Conservation (phyloP, 352 stramenopile genomes). For the Pythium scleroteichum region DNA sequence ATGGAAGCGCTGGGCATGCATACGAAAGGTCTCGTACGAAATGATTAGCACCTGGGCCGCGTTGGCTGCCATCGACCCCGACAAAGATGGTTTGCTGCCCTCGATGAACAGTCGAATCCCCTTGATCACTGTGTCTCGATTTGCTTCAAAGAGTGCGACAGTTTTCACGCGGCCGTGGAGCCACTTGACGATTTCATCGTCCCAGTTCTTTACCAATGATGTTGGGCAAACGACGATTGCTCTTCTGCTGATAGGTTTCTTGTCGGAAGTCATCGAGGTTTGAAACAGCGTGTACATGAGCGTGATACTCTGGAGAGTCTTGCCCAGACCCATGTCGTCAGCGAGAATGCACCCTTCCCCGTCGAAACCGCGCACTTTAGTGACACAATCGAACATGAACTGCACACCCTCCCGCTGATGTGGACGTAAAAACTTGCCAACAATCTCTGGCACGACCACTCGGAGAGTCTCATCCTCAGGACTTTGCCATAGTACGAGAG, state of each 20-base stretch:
- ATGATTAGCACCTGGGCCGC: constrained; percentile 84
- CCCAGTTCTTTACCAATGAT: constrained; percentile 89
- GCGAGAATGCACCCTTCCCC: constrained; percentile 86
- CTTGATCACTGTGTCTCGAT: constrained; percentile 79
- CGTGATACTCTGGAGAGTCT: constrained; percentile 87
- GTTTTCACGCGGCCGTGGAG: constrained; percentile 83
- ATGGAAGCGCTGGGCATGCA: constrained; percentile 90
- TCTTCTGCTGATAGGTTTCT: constrained; percentile 64
- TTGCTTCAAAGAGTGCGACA: constrained; percentile 79
- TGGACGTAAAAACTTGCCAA: constrained; percentile 94
- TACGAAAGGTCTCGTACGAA: constrained; percentile 92
- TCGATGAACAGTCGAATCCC: constrained; percentile 84
- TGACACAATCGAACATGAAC: constrained; percentile 97
- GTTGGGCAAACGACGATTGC: constrained; percentile 85
- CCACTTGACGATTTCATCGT: constrained; percentile 90
- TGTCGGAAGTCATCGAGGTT: constrained; percentile 55
- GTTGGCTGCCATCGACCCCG: constrained; percentile 26
- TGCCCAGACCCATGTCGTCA: constrained; percentile 88
- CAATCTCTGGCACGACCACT: constrained; percentile 86
- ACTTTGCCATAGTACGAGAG: constrained; percentile 81
- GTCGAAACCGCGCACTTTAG: constrained; percentile 70
- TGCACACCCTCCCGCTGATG: constrained; percentile 96
- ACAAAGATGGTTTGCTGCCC: constrained; percentile 62
- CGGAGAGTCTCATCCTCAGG: constrained; percentile 59
- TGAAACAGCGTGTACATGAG: constrained; percentile 85